phyloP scores from a whole-genome alignment of 441 rosid species.

The Populus trichocarpa region DNA sequence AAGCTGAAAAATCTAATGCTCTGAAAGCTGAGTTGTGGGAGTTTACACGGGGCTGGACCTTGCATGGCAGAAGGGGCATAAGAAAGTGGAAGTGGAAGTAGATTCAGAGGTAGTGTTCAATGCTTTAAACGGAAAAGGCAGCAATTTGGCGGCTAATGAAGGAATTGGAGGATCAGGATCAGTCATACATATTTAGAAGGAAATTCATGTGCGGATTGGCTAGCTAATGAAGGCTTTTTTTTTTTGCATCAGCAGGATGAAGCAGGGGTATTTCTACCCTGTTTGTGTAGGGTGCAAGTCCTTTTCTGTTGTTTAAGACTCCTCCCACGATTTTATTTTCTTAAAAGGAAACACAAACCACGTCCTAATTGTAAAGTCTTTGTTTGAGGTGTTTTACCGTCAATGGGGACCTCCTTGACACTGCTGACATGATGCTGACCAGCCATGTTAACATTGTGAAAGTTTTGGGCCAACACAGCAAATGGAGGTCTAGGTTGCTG shows the following conservation, averaged over 20 bases:
- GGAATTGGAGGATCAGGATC: background rate
- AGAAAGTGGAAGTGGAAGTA: background rate
- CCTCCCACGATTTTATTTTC: background rate
- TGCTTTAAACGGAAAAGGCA: background rate
- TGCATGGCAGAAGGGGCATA: background rate
- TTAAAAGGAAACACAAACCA: background rate
- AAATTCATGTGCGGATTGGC: background rate
- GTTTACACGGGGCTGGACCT: background rate
- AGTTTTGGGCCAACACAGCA: conserved; percentile 56
- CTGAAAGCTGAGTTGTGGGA: background rate
- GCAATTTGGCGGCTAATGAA: background rate
- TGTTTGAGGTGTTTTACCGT: conserved; percentile 42
- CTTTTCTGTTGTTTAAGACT: background rate
- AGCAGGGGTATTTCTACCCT: background rate
- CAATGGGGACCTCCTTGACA: conserved; percentile 36
- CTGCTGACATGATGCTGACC: conserved; percentile 32
- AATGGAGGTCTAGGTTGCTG: conserved; percentile 69
- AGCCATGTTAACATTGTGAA: conserved; percentile 23
- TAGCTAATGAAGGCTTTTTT: background rate
- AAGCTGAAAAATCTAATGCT: background rate
- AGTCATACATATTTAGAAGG: background rate
- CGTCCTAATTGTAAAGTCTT: background rate
- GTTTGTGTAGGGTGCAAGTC: background rate
- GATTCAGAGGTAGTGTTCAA: background rate
- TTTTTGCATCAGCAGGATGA: background rate